A percentile compares a stretch with the other conserved stretches of the same genome.
Evolutionary conservation across 2,329 filamentous ascomycete species (phyloP).

Genomic region (Exutisphaerella laricina): DNA sequence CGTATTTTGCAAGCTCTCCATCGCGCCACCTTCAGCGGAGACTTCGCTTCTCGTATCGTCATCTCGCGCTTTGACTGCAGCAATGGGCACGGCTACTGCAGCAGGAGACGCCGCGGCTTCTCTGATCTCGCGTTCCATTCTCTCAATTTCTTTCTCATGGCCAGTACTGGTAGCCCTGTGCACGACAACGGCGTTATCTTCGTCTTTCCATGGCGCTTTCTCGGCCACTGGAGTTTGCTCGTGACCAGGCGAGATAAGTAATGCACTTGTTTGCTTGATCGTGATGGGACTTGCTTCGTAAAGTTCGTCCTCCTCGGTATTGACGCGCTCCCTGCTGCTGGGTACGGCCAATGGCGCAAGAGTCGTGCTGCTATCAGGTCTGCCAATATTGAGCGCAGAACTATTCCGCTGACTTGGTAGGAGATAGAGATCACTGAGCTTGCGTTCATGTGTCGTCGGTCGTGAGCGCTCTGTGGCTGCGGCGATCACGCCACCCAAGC

Average conservation of each 20-base stretch:
- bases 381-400: slow-evolving; percentile 2
- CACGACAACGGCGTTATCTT: background rate
- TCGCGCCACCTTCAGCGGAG: slow-evolving; percentile 19
- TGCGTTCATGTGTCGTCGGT: slow-evolving; percentile 16
- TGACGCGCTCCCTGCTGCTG: slow-evolving; percentile 3
- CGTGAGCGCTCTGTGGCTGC: background rate
- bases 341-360: slow-evolving; percentile 4
- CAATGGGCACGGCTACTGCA: background rate
- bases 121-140: slow-evolving; percentile 10
- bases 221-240: background rate
- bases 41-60: slow-evolving; percentile 21
- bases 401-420: slow-evolving; percentile 22
- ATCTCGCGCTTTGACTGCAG: background rate
- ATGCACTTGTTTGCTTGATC: slow-evolving; percentile 7
- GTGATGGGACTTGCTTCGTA: slow-evolving; percentile 4
- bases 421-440: slow-evolving; percentile 19
- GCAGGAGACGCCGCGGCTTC: slow-evolving; percentile 6
- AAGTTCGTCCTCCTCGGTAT: slow-evolving; percentile 1
- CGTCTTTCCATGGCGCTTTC: background rate
- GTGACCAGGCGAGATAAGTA: background rate
- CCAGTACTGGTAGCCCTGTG: slow-evolving; percentile 8
- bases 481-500: slow-evolving; percentile 1
- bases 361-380: slow-evolving; percentile 5
- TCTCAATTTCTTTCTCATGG: slow-evolving; percentile 13
- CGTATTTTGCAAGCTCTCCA: slow-evolving; percentile 9